phyloP scores from a whole-genome alignment of 2,329 filamentous ascomycete species.

The Curvularia verruculosa region DNA sequence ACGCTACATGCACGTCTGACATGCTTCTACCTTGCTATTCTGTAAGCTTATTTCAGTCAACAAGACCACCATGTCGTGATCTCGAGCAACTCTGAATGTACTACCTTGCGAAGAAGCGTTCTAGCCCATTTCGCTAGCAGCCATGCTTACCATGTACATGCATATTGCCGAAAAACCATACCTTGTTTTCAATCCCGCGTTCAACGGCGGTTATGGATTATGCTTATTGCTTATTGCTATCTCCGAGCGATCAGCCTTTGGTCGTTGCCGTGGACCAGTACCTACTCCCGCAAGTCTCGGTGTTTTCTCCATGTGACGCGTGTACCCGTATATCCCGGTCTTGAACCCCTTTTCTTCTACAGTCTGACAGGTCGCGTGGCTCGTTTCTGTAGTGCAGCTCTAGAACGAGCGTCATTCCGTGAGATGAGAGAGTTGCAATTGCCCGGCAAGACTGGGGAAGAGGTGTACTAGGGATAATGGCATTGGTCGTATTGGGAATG shows the following conservation, averaged over 20 bases:
- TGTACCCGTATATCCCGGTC: background rate
- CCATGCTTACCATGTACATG: no score
- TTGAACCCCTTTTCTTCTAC: background rate
- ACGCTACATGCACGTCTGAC: background rate
- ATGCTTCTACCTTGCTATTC: background rate
- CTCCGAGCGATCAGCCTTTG: background rate
- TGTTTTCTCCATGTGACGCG: background rate
- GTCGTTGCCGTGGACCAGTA: background rate
- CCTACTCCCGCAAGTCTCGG: background rate
- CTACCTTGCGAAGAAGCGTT: background rate
- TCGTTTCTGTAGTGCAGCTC: background rate
- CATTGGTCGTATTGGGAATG: background rate
- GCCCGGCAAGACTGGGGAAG: background rate
- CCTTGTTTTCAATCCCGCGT: background rate
- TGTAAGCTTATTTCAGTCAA: background rate
- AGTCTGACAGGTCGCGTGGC: background rate
- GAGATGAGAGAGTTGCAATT: background rate
- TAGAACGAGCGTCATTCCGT: background rate
- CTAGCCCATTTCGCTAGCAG: background rate
- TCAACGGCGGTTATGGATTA: background rate
- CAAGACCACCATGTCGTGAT: background rate
- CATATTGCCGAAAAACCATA: background rate
- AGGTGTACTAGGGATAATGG: no score
- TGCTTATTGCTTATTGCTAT: background rate
- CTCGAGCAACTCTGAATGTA: background rate